These are phyloP conservation scores for Pelargonium fulgidum DNA, from an alignment of 441 rosid genomes.

Conservation along the genomic window DNA sequence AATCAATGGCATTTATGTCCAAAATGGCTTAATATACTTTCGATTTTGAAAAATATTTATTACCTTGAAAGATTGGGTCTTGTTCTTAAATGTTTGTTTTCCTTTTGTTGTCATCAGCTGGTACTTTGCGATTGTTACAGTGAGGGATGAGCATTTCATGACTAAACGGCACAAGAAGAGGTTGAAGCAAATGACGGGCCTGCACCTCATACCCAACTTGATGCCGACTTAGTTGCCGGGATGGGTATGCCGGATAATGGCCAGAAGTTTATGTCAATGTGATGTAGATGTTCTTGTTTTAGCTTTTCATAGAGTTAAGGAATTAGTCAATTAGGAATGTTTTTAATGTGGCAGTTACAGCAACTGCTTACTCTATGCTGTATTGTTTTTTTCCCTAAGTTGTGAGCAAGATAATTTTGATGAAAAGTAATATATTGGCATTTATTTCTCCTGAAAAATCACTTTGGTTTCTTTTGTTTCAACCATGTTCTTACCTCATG, in stretches of 20 bases:
- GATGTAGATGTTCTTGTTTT: conserved; percentile 26
- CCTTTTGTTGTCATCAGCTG: conserved; percentile 45
- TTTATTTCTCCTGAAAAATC: too few species aligned
- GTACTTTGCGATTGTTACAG: conserved; percentile 52
- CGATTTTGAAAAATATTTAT: neutral
- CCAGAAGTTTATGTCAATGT: conserved; percentile 63
- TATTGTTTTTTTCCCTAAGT: neutral
- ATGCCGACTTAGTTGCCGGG: conserved; percentile 89
- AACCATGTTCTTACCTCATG: too few species aligned
- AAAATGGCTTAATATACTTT: too few species aligned
- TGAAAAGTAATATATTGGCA: too few species aligned
- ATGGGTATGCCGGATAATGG: conserved; percentile 99
- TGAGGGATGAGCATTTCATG: conserved; percentile 79
- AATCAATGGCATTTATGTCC: too few species aligned
- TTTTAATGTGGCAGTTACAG: neutral
- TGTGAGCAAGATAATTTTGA: too few species aligned
- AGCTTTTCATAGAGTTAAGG: conserved; percentile 3
- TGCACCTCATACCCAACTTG: conserved; percentile 45
- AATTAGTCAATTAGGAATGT: neutral
- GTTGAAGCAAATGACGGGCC: conserved; percentile 69
- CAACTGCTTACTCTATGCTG: neutral
- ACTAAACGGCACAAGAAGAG: conserved; percentile 86
- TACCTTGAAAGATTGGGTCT: neutral
- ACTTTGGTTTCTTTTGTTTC: too few species aligned
- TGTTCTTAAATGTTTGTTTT: neutral